A percentile compares a stretch with the other conserved stretches of the same genome.
phyloP scores from a whole-genome alignment of 352 stramenopile species.

The Pythium sukuiense region DNA sequence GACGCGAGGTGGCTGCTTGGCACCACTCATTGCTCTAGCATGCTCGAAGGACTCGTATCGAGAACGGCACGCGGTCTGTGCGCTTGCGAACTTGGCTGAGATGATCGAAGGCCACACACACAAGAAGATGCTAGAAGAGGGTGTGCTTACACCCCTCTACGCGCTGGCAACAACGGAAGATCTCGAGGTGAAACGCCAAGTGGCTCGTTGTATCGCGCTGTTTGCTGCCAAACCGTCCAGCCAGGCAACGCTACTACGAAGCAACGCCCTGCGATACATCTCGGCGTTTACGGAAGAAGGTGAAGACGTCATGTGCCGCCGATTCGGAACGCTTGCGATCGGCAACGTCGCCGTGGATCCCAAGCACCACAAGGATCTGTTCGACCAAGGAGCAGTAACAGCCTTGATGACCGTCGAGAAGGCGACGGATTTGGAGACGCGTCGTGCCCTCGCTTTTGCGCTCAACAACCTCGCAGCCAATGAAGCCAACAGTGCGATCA shows the following conservation, averaged over 20 bases:
- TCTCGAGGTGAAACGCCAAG: constrained; percentile 90
- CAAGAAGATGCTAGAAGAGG: constrained; percentile 94
- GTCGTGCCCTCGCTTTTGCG: constrained; percentile 91
- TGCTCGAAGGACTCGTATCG: constrained; percentile 86
- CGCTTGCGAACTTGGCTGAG: constrained; percentile 95
- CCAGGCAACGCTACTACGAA: constrained; percentile 86
- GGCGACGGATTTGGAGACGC: constrained; percentile 88
- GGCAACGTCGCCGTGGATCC: constrained; percentile 90
- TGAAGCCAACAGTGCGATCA: constrained; percentile 85
- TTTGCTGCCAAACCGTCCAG: constrained; percentile 93
- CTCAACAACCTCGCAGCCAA: constrained; percentile 94
- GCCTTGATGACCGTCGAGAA: constrained; percentile 88
- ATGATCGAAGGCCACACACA: constrained; percentile 95
- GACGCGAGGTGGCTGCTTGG: constrained; percentile 91
- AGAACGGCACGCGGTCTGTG: constrained; percentile 92
- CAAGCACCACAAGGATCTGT: constrained; percentile 91
- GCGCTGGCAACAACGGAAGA: constrained; percentile 69
- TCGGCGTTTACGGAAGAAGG: constrained; percentile 78
- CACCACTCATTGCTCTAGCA: constrained; percentile 88
- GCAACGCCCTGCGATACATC: constrained; percentile 88
- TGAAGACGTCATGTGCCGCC: constrained; percentile 82
- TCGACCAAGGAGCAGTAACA: constrained; percentile 89
- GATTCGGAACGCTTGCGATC: constrained; percentile 91
- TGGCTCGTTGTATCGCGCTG: constrained; percentile 91
- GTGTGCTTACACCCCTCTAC: constrained; percentile 89